Percentiles rank a stretch among this genome's conserved stretches.
Evolutionary conservation across 495 filamentous ascomycete genomes (phyloP).

Genomic region (Aspergillus coremiiformis): DNA sequence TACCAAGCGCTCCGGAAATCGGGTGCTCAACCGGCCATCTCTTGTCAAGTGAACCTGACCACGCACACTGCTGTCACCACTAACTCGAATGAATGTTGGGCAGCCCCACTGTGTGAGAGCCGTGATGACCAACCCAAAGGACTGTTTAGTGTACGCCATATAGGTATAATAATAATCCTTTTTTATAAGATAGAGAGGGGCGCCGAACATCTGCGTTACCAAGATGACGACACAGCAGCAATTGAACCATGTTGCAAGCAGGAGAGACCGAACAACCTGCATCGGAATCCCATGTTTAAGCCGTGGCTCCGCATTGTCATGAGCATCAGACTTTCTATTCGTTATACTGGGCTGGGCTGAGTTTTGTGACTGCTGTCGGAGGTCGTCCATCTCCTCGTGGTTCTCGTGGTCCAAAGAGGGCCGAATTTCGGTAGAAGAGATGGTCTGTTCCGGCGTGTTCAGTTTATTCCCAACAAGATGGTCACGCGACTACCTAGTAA

Average conservation of each 20-base stretch:
- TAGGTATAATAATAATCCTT: conserved; percentile 54
- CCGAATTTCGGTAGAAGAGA: neutral
- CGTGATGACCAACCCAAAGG: conserved; percentile 52
- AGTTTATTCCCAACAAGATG: neutral
- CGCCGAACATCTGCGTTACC: conserved; percentile 48
- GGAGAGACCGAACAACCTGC: conserved; percentile 57
- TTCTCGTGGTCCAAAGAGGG: neutral
- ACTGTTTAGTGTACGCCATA: conserved; percentile 60
- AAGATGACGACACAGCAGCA: conserved; percentile 46
- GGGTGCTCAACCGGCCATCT: conserved; percentile 48
- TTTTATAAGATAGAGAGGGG: conserved; percentile 53
- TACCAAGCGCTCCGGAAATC: conserved; percentile 55
- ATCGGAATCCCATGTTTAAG: conserved; percentile 60
- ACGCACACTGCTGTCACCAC: conserved; percentile 52
- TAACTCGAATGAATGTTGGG: conserved; percentile 53
- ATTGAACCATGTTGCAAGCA: conserved; percentile 59
- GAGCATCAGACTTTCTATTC: conserved; percentile 1
- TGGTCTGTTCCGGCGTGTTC: neutral
- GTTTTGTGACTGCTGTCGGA: conserved; percentile 35
- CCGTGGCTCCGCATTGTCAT: conserved; percentile 34
- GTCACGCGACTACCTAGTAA: neutral
- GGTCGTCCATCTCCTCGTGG: conserved; percentile 32
- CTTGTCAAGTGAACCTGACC: conserved; percentile 48
- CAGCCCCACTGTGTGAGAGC: conserved; percentile 56
- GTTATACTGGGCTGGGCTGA: conserved; percentile 4